Evolutionary conservation across 1,139 yeast genomes (phyloP).

Genomic region (Kluyveromyces sp.): DNA sequence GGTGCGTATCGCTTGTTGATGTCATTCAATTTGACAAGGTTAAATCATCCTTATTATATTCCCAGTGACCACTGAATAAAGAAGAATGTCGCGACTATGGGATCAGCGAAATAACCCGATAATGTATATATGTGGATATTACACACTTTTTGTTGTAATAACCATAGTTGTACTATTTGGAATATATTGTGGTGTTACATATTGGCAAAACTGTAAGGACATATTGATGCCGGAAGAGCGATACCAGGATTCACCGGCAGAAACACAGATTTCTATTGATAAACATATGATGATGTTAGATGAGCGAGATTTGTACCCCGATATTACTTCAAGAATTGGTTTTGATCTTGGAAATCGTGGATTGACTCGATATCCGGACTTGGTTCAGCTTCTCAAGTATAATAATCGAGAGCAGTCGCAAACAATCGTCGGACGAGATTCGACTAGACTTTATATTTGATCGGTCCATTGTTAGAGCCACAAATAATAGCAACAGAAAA

Average conservation of each 20-base stretch:
- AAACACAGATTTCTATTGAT: constrained; percentile 2
- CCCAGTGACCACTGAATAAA: not conserved
- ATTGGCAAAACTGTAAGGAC: not conserved
- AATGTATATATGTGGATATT: constrained; percentile 3
- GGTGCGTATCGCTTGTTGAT: too few relatives aligned
- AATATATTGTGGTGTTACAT: not conserved
- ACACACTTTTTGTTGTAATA: not conserved
- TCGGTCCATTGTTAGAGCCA: too few relatives aligned
- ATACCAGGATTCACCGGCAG: not conserved
- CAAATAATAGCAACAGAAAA: too few relatives aligned
- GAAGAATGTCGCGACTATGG: not conserved
- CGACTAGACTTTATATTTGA: constrained; percentile 3
- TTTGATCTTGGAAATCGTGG: not conserved
- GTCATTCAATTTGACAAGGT: too few relatives aligned
- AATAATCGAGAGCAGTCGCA: not conserved
- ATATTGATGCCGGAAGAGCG: constrained; percentile 1
- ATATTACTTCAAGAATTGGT: not conserved
- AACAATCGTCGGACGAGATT: not conserved
- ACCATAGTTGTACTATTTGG: not conserved
- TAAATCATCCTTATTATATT: too few relatives aligned
- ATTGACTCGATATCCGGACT: constrained; percentile 2
- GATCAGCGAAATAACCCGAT: constrained; percentile 3
- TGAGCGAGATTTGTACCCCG: constrained; percentile 4
- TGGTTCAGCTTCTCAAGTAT: not conserved
- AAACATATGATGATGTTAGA: constrained; percentile 1